Percentiles rank a stretch among this genome's conserved stretches.
phyloP scores from a whole-genome alignment of 208 protist genomes.

The Phytomonas sp. region DNA sequence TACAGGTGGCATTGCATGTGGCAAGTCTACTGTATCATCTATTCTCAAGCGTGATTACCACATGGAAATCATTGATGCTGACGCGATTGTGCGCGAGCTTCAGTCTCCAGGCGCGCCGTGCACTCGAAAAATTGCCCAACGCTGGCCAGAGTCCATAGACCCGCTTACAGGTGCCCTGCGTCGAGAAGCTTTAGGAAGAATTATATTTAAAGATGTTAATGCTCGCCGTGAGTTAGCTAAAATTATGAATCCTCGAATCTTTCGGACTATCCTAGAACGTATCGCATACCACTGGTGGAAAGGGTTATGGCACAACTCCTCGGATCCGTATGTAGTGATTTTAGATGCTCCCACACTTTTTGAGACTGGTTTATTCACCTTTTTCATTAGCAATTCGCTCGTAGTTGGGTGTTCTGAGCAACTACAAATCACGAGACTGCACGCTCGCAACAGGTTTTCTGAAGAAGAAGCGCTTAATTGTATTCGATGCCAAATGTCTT shows the following conservation, averaged over 20 bases:
- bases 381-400: conserved; percentile 51
- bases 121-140: conserved; percentile 43
- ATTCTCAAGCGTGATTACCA: conserved; percentile 39
- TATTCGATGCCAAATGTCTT: conserved; percentile 71
- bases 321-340: conserved; percentile 36
- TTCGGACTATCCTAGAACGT: conserved; percentile 36
- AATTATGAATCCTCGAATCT: conserved; percentile 83
- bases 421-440: conserved; percentile 56
- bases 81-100: conserved; percentile 67
- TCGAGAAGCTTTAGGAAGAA: conserved; percentile 44
- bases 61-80: conserved; percentile 74
- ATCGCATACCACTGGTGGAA: conserved; percentile 60
- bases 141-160: conserved; percentile 67
- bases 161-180: conserved; percentile 51
- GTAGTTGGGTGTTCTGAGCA: conserved; percentile 63
- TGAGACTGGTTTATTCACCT: conserved; percentile 71
- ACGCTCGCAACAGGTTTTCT: conserved; percentile 35
- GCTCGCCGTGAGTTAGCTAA: conserved; percentile 43
- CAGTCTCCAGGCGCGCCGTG: conserved; percentile 55
- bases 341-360: conserved; percentile 85
- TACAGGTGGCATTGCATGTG: conserved; percentile 89
- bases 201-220: conserved; percentile 65
- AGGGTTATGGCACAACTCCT: conserved; percentile 17
- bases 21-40: conserved; percentile 80
- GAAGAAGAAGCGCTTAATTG: conserved; percentile 44